phyloP scores from a whole-genome alignment of 2,329 filamentous ascomycete species.

The Tolypocladium ophioglossoides region DNA sequence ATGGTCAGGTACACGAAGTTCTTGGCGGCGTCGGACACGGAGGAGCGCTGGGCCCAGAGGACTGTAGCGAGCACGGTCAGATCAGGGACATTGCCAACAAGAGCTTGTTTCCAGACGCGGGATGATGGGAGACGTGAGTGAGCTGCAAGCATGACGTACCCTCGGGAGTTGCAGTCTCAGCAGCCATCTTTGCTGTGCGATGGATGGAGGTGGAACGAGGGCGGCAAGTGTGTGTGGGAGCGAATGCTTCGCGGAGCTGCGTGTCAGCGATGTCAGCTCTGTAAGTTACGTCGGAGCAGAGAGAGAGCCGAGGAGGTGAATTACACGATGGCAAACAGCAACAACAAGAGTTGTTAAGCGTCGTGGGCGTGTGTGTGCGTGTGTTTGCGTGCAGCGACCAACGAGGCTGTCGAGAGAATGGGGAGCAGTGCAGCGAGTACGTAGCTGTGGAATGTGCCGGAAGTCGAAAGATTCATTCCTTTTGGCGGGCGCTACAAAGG shows the following conservation, averaged over 20 bases:
- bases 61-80: constrained; percentile 43
- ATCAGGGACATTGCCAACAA: not conserved
- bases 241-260: not conserved
- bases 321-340: not conserved
- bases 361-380: not conserved
- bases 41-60: constrained; percentile 96
- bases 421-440: not conserved
- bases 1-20: constrained; percentile 96
- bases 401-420: not conserved
- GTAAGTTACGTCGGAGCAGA: not conserved
- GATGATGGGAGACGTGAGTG: not conserved
- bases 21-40: constrained; percentile 64
- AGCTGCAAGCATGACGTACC: constrained; percentile 20
- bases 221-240: not conserved
- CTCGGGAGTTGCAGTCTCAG: constrained; percentile 22
- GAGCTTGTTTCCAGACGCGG: not conserved
- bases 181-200: not conserved
- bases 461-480: constrained; percentile 27
- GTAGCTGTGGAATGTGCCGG: constrained; percentile 27
- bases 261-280: not conserved
- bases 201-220: not conserved
- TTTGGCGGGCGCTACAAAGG: constrained; percentile 3
- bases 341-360: not conserved
- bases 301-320: not conserved
- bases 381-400: not conserved